These are phyloP conservation scores for Cynara cardunculus DNA, from an alignment of 129 eudicot species.

Conservation along the genomic window DNA sequence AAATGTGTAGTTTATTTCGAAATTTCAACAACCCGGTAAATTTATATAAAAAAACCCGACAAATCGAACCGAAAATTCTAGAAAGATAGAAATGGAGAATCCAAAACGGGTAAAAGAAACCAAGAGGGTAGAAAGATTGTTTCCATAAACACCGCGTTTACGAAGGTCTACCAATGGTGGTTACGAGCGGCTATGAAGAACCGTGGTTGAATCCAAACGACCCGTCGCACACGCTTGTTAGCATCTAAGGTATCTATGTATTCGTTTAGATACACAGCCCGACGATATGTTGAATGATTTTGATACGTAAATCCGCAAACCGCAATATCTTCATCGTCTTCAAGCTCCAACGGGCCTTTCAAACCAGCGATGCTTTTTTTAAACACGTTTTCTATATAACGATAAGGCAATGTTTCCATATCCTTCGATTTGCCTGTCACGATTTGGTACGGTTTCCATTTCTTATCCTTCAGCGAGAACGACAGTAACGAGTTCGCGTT, in stretches of 20 bases:
- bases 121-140: not conserved
- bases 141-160: not conserved
- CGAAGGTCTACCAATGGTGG: not conserved
- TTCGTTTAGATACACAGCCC: not conserved
- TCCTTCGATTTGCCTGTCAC: not conserved
- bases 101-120: not conserved
- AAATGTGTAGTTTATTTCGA: too few species aligned
- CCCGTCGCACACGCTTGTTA: not conserved
- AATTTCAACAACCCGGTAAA: not conserved
- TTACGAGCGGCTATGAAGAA: constrained; percentile 24
- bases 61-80: not conserved
- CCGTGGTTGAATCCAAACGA: constrained; percentile 36
- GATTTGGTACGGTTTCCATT: not conserved
- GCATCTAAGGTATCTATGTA: not conserved
- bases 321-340: constrained; percentile 26
- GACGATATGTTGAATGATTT: not conserved
- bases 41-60: not conserved
- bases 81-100: too few species aligned
- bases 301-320: constrained; percentile 23
- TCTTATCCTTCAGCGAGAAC: constrained; percentile 16
- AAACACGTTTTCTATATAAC: not conserved
- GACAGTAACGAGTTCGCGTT: not conserved
- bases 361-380: not conserved
- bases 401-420: not conserved
- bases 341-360: constrained; percentile 1